A percentile compares a stretch with the other conserved stretches of the same genome.
Conservation (phyloP, 202 grass and related monocot species). For the Elaeis oleifera region DNA sequence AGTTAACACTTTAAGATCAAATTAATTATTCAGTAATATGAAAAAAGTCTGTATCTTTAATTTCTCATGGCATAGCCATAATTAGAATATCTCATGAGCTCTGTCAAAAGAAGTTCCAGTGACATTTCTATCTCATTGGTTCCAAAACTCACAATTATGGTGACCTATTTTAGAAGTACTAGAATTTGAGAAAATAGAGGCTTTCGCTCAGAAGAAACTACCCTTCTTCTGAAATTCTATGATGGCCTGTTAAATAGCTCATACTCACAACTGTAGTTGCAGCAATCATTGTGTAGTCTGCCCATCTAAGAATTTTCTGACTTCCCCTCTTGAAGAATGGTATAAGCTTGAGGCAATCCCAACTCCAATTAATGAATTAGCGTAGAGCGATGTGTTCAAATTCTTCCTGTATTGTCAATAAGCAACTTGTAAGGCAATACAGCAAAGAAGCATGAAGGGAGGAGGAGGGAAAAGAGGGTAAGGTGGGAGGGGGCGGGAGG, state of each 20-base stretch:
- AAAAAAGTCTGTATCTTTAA: too few relatives aligned
- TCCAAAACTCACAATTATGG: too few relatives aligned
- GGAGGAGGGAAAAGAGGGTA: not conserved
- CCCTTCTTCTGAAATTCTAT: conserved; percentile 39
- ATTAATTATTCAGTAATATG: too few relatives aligned
- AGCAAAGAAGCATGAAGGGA: not conserved
- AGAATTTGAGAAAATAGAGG: too few relatives aligned
- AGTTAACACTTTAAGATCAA: too few relatives aligned
- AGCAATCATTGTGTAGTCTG: conserved; percentile 97
- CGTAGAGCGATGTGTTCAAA: conserved; percentile 62
- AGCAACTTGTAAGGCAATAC: conserved; percentile 42
- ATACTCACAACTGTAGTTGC: conserved; percentile 69
- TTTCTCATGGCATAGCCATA: too few relatives aligned
- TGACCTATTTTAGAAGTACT: too few relatives aligned
- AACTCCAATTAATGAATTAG: conserved; percentile 87
- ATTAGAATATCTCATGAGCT: too few relatives aligned
- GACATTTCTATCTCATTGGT: too few relatives aligned
- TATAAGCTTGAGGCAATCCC: conserved; percentile 89
- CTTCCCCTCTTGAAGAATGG: conserved; percentile 67
- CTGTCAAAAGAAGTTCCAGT: too few relatives aligned
- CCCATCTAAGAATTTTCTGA: conserved; percentile 84
- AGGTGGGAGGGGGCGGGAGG: too few relatives aligned
- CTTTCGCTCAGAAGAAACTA: too few relatives aligned
- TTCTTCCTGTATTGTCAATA: conserved; percentile 68
- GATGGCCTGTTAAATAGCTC: conserved; percentile 21